A percentile compares a stretch with the other conserved stretches of the same genome.
Conservation (phyloP, 2,329 filamentous ascomycete species). For the Daldinia sp. region DNA sequence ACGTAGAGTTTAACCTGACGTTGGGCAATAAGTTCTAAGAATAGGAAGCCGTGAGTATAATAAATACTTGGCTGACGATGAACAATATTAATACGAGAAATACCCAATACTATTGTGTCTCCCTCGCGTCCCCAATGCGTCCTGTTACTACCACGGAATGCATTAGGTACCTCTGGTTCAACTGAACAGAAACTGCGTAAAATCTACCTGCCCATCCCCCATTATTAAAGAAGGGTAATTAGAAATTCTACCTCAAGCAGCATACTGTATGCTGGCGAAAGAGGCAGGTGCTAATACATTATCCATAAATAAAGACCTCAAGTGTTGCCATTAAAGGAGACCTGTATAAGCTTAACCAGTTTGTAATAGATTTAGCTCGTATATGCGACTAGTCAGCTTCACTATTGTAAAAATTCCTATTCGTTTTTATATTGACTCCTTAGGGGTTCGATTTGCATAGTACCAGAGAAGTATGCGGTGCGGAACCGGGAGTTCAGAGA, state of each 20-base stretch:
- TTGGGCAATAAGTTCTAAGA: not conserved
- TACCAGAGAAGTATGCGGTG: not conserved
- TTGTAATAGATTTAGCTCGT: not conserved
- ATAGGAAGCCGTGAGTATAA: not conserved
- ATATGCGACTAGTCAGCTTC: not conserved
- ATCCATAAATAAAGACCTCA: not conserved
- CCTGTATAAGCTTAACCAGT: not conserved
- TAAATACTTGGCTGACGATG: not conserved
- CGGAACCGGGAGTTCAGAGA: slow-evolving; percentile 9
- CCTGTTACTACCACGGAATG: not conserved
- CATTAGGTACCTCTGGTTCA: not conserved
- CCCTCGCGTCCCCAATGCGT: not conserved
- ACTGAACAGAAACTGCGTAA: not conserved
- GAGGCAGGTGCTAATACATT: not conserved
- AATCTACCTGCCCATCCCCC: not conserved
- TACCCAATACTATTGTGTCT: not conserved
- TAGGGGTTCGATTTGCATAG: not conserved
- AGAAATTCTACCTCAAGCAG: not conserved
- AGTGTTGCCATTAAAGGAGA: not conserved
- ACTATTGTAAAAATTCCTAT: slow-evolving; percentile 1
- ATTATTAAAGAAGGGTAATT: not conserved
- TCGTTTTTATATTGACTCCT: not conserved
- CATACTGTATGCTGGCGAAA: not conserved
- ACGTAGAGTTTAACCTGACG: not conserved
- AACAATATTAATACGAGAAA: not conserved